Base-by-base conservation (phyloP, 805 yeast species). In the Starmerella geochares region DNA sequence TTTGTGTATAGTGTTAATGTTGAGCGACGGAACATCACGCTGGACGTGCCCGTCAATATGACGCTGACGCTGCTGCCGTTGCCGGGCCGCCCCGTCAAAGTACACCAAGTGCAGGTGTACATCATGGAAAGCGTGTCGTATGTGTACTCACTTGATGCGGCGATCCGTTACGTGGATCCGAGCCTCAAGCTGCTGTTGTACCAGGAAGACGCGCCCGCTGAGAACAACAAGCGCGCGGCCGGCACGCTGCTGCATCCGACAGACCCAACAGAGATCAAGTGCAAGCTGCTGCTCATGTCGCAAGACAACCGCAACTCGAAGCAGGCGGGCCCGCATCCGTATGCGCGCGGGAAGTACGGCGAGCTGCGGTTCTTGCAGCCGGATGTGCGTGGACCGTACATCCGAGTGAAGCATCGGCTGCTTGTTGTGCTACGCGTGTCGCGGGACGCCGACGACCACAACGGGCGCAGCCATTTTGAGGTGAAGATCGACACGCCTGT, bases 1-100 rank as follows among this genome's bases (percentile, higher is more conserved):
- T 63, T 86, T 21, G 77, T 78, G 52, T 86, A 86, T 61, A 90
- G 83, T 58, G 81, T 86, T 28, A 76, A 83, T 8, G 76, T 86
- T 35, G 86, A 87, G 1, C 79, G 87, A 10, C 83, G 85, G 60
- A 78, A 82, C 38, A 75, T 86, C 37, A 77, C 86, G 10, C 68
- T 86, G 46, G 82, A 86, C 65, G 79, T 86, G 1, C 85, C 81
- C 60, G 62, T 85, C 32, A 92, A 92, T 0, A 68, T 86, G 16
- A 78, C 83, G 6, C 79, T 86, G 64, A 69, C 79, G 53, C 74
- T 86, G 52, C 75, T 80, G 1, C 94, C 95, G 1, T 62, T 86
- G 37, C 54, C 60, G 2, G 61, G 52, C 42, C 88, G 81, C 31
- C 83, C 84, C 58, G 76, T 86, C 13, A 78, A 80, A 43, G 67